These are phyloP conservation scores for Alternaria triticimaculans DNA, from an alignment of 2,329 filamentous ascomycete species.

Conservation along the genomic window DNA sequence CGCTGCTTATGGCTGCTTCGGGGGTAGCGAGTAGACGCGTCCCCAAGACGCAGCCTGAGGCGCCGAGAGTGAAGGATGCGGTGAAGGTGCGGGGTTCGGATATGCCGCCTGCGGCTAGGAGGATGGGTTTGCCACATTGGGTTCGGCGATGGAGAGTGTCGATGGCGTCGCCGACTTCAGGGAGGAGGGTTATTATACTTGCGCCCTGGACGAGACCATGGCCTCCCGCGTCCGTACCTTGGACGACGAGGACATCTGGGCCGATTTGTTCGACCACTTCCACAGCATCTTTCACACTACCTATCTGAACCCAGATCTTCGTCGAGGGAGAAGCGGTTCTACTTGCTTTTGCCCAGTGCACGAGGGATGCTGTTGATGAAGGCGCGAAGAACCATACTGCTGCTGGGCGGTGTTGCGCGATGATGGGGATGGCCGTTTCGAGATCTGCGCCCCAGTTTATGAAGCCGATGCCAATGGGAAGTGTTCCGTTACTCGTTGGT, in stretches of 20 bases:
- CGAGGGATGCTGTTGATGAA: conserved; percentile 39
- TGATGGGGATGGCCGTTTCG: conserved; percentile 57
- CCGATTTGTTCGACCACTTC: conserved; percentile 55
- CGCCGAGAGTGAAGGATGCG: conserved; percentile 62
- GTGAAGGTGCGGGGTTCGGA: conserved; percentile 62
- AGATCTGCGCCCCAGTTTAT: conserved; percentile 60
- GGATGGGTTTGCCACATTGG: conserved; percentile 24
- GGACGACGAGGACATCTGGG: conserved; percentile 66
- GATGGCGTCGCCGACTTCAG: conserved; percentile 60
- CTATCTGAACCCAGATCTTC: conserved; percentile 67
- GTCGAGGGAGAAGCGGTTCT: conserved; percentile 46
- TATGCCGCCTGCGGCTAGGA: conserved; percentile 68
- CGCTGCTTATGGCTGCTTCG: conserved; percentile 56
- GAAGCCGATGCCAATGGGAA: conserved; percentile 68
- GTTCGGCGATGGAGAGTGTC: not conserved
- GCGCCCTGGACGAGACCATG: conserved; percentile 65
- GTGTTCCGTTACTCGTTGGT: conserved; percentile 19
- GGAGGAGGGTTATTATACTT: conserved; percentile 63
- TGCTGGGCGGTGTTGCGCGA: conserved; percentile 61
- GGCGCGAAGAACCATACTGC: conserved; percentile 72
- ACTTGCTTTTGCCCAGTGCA: conserved; percentile 39
- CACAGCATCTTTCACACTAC: conserved; percentile 63
- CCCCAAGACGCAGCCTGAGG: conserved; percentile 64
- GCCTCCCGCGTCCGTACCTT: conserved; percentile 70
- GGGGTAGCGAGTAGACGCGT: conserved; percentile 66